Base-by-base conservation (phyloP, 1,284 basidiomycete species). In the Puccinia coronata region DNA sequence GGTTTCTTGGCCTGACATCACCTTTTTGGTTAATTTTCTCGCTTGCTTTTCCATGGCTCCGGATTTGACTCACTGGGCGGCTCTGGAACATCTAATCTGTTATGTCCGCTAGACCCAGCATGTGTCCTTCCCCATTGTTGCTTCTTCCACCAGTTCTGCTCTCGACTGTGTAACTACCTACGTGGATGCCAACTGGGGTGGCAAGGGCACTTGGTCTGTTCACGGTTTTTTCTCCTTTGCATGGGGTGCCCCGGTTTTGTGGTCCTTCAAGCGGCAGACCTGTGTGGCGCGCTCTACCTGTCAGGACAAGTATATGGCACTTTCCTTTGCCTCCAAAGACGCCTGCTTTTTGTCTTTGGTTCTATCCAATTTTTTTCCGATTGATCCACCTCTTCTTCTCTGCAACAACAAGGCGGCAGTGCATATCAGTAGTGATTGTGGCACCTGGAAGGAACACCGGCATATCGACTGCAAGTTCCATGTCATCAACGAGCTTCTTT, bases 101-200 rank as follows among this genome's bases (percentile, higher is more conserved):
- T n/a, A n/a, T n/a, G n/a, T n/a, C n/a, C n/a, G n/a, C n/a, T n/a
- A n/a, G n/a, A n/a, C n/a, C 43, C 16, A 6, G 8, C 43, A 43
- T 16, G 8, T 43, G 43, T 43, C 43, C 8, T 16, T 43, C 16
- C 43, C 43, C 16, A 43, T 43, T 43, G 43, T 43, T 16, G 6
- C 8, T 43, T 43, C 43, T 8, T 6, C 6, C 43, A 16, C 43
- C 6, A 8, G 11, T 9, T 39, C 41, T 31, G 41, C 31, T 18
- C 36, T 12, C 20, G 31, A 8, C 12, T 16, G n/a, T n/a, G n/a
- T 36, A n/a, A n/a, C n/a, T n/a, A 63, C 28, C 11, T 72, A 53
- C 31, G 28, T 43, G 16, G 72, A 74, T 41, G 51, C 72, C 2
- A 74, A 59, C 34, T 74, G 72, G 72, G 72, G 72, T 4, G 72